These are phyloP conservation scores for Podaxis rugospora DNA, from an alignment of 768 basidiomycete genomes.

Conservation along the genomic window DNA sequence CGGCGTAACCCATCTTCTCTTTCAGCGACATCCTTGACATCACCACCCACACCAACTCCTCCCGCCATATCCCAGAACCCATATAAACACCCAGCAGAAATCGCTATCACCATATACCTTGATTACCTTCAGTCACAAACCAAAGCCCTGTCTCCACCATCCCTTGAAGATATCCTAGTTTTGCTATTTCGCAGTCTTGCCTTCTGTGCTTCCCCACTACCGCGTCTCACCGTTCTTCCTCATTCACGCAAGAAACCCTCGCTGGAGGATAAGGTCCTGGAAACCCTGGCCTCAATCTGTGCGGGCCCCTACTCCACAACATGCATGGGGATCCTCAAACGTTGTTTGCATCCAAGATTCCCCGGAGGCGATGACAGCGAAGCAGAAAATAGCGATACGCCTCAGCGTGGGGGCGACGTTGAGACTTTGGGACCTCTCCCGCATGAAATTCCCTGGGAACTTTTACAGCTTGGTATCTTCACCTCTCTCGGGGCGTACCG, in stretches of 20 bases:
- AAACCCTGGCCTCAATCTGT: slow-evolving; percentile 52
- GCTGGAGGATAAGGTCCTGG: slow-evolving; percentile 54
- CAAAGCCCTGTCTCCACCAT: slow-evolving; percentile 51
- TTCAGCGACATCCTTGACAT: slow-evolving; percentile 14
- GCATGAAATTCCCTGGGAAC: slow-evolving; percentile 5
- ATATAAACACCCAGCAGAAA: slow-evolving; percentile 52
- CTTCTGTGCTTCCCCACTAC: slow-evolving; percentile 61
- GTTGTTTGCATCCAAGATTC: slow-evolving; percentile 48
- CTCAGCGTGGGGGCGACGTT: background rate
- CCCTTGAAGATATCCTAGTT: slow-evolving; percentile 57
- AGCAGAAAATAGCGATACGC: slow-evolving; percentile 1
- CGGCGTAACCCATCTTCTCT: slow-evolving; percentile 9
- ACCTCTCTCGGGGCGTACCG: slow-evolving; percentile 58
- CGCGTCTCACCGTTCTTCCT: slow-evolving; percentile 55
- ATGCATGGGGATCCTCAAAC: slow-evolving; percentile 61
- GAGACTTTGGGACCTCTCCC: background rate
- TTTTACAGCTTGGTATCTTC: slow-evolving; percentile 29
- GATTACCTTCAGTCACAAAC: slow-evolving; percentile 57
- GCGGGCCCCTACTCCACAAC: slow-evolving; percentile 61
- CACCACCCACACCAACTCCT: slow-evolving; percentile 23
- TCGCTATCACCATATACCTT: slow-evolving; percentile 60
- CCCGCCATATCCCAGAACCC: slow-evolving; percentile 13
- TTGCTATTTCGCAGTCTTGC: slow-evolving; percentile 70
- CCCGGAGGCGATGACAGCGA: slow-evolving; percentile 12
- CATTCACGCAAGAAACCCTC: slow-evolving; percentile 30